These are phyloP conservation scores for Podosphaera leucotricha DNA, from an alignment of 2,329 filamentous ascomycete species.

Conservation along the genomic window DNA sequence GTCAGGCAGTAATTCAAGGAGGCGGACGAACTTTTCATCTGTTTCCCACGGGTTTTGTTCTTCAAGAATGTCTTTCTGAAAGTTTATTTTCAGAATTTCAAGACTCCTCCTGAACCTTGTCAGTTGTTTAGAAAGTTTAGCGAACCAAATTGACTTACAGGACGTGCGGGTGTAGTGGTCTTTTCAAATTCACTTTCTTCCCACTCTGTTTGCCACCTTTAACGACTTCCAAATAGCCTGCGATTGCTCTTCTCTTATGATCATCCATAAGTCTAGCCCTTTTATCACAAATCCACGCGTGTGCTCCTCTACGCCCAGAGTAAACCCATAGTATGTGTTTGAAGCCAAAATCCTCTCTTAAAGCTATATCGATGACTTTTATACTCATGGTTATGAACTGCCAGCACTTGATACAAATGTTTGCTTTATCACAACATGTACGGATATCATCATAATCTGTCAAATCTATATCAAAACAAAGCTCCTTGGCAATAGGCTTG, in stretches of 20 bases:
- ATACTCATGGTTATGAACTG: constrained; percentile 95
- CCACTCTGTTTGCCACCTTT: constrained; percentile 65
- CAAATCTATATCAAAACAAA: constrained; percentile 98
- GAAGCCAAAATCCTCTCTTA: constrained; percentile 90
- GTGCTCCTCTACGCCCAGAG: constrained; percentile 82
- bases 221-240: constrained; percentile 76
- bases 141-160: constrained; percentile 30
- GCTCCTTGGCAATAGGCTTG: constrained; percentile 69
- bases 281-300: constrained; percentile 95
- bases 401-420: constrained; percentile 90
- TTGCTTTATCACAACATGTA: constrained; percentile 82
- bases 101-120: constrained; percentile 42
- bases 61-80: constrained; percentile 57
- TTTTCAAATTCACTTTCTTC: constrained; percentile 63
- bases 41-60: constrained; percentile 70
- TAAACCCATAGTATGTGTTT: constrained; percentile 97
- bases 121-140: constrained; percentile 1
- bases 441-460: constrained; percentile 96
- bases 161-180: constrained; percentile 78
- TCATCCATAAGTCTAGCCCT: constrained; percentile 69
- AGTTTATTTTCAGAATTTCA: constrained; percentile 62
- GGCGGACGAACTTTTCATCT: constrained; percentile 45
- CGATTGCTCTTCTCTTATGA: constrained; percentile 60
- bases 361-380: constrained; percentile 66
- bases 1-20: constrained; percentile 72